Evolutionary conservation across 1,139 yeast species (phyloP).

Genomic region (Lodderomyces metapsilosis): DNA sequence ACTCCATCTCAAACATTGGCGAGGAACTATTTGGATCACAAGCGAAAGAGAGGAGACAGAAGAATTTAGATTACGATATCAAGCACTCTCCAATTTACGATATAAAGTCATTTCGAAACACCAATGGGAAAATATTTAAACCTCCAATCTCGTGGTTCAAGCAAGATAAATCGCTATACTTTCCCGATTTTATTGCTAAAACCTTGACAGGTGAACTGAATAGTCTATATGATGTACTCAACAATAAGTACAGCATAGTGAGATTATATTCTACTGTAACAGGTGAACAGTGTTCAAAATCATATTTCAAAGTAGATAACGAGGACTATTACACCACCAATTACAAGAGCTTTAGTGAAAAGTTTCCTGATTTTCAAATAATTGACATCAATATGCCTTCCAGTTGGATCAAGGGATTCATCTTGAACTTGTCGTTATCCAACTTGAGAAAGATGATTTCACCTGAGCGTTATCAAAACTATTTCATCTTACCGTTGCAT

Average conservation of each 20-base stretch:
- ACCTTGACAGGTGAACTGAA: slow-evolving; percentile 46
- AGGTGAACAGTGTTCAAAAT: slow-evolving; percentile 67
- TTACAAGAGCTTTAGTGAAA: slow-evolving; percentile 26
- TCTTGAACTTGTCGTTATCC: slow-evolving; percentile 55
- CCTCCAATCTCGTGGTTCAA: slow-evolving; percentile 79
- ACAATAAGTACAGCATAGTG: slow-evolving; percentile 59
- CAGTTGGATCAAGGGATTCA: slow-evolving; percentile 61
- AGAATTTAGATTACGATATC: slow-evolving; percentile 66
- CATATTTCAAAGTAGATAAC: slow-evolving; percentile 51
- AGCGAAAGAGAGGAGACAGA: slow-evolving; percentile 53
- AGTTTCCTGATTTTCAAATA: slow-evolving; percentile 59
- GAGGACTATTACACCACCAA: slow-evolving; percentile 34
- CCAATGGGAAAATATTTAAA: slow-evolving; percentile 79
- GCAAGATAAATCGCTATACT: slow-evolving; percentile 70
- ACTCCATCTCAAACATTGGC: slow-evolving; percentile 22
- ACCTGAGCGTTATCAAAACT: slow-evolving; percentile 55
- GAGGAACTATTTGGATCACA: slow-evolving; percentile 34
- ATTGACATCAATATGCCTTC: slow-evolving; percentile 77
- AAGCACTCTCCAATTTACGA: slow-evolving; percentile 87
- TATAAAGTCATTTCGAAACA: slow-evolving; percentile 72
- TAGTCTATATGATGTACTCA: slow-evolving; percentile 34
- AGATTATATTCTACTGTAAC: slow-evolving; percentile 67
- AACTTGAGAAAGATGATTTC: slow-evolving; percentile 40
- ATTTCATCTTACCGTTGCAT: slow-evolving; percentile 63
- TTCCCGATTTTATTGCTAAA: slow-evolving; percentile 77